A percentile compares a stretch with the other conserved stretches of the same genome.
These are phyloP conservation scores for Plicaturopsis crispa DNA, from an alignment of 768 basidiomycete species.

Conservation along the genomic window DNA sequence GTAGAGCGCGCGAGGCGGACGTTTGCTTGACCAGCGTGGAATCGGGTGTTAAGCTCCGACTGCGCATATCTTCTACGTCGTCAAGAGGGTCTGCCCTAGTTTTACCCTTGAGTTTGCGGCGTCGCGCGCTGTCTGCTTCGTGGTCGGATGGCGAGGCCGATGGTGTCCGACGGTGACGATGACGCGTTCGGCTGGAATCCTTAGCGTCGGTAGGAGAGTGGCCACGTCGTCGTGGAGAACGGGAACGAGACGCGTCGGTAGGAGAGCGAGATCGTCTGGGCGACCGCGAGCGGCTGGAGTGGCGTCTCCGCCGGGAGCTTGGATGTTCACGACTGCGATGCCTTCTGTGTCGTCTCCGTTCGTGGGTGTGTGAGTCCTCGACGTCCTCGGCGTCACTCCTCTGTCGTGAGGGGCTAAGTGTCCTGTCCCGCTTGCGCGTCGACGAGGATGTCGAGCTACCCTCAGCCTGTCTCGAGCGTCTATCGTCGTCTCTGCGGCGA, in stretches of 20 bases:
- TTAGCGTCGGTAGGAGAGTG: slow-evolving; percentile 23
- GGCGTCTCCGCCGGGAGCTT: slow-evolving; percentile 12
- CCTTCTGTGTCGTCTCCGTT: slow-evolving; percentile 19
- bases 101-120: slow-evolving; percentile 22
- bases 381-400: slow-evolving; percentile 2
- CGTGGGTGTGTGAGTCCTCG: slow-evolving; percentile 14
- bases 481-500: slow-evolving; percentile 12
- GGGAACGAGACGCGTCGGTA: slow-evolving; percentile 12
- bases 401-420: too few relatives aligned
- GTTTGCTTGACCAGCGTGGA: slow-evolving; percentile 14
- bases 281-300: slow-evolving; percentile 9
- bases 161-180: slow-evolving; percentile 18
- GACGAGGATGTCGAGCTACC: neutral
- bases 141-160: slow-evolving; percentile 11
- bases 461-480: slow-evolving; percentile 10
- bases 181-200: slow-evolving; percentile 17
- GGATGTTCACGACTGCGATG: slow-evolving; percentile 12
- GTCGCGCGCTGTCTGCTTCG: slow-evolving; percentile 25
- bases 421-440: neutral
- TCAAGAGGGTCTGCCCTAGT: slow-evolving; percentile 1
- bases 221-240: slow-evolving; percentile 20
- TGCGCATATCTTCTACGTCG: slow-evolving; percentile 5
- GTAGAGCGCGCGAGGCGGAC: slow-evolving; percentile 26
- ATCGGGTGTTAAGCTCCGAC: too few relatives aligned
- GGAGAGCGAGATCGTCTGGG: slow-evolving; percentile 16